Percentiles rank a stretch among this genome's conserved stretches.
phyloP scores from a whole-genome alignment of 2,329 filamentous ascomycete species.

The Pseudohalonectria lignicola region DNA sequence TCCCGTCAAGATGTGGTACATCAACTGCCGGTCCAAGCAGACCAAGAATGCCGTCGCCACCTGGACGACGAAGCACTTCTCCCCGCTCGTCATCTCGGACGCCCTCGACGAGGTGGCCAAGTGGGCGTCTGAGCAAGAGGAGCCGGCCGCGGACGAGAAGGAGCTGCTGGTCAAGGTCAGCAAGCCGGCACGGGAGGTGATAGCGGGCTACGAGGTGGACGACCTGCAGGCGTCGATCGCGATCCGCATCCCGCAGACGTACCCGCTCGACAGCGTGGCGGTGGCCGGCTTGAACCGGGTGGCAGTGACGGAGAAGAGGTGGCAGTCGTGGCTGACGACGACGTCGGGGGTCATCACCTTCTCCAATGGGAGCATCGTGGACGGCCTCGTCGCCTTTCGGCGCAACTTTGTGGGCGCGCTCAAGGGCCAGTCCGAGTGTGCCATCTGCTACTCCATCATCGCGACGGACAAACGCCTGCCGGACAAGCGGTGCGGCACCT shows the following conservation, averaged over 20 bases:
- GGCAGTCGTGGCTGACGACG: slow-evolving; percentile 81
- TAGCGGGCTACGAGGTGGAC: slow-evolving; percentile 77
- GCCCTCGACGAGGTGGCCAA: slow-evolving; percentile 55
- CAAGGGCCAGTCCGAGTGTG: slow-evolving; percentile 89
- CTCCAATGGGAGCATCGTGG: slow-evolving; percentile 78
- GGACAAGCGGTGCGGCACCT: slow-evolving; percentile 83
- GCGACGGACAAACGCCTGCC: slow-evolving; percentile 80
- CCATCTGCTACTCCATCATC: slow-evolving; percentile 94
- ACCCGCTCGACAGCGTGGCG: slow-evolving; percentile 68
- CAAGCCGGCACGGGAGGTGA: slow-evolving; percentile 61
- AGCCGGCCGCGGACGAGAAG: slow-evolving; percentile 37
- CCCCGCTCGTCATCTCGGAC: slow-evolving; percentile 55
- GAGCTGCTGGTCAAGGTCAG: slow-evolving; percentile 60
- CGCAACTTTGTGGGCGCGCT: slow-evolving; percentile 79
- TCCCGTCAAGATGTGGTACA: slow-evolving; percentile 75
- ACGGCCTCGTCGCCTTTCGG: slow-evolving; percentile 76
- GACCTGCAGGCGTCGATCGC: slow-evolving; percentile 74
- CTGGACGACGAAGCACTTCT: slow-evolving; percentile 82
- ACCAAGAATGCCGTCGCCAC: slow-evolving; percentile 67
- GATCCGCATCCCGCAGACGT: slow-evolving; percentile 70
- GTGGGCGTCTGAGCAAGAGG: slow-evolving; percentile 50
- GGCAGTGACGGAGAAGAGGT: slow-evolving; percentile 81
- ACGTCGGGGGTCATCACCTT: slow-evolving; percentile 92
- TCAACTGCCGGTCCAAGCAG: slow-evolving; percentile 69
- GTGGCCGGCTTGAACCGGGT: slow-evolving; percentile 74